Percentiles rank a stretch among this genome's conserved stretches.
phyloP scores from a whole-genome alignment of 371 early-diverging fungal species.

The Basidiobolus meristosporus region DNA sequence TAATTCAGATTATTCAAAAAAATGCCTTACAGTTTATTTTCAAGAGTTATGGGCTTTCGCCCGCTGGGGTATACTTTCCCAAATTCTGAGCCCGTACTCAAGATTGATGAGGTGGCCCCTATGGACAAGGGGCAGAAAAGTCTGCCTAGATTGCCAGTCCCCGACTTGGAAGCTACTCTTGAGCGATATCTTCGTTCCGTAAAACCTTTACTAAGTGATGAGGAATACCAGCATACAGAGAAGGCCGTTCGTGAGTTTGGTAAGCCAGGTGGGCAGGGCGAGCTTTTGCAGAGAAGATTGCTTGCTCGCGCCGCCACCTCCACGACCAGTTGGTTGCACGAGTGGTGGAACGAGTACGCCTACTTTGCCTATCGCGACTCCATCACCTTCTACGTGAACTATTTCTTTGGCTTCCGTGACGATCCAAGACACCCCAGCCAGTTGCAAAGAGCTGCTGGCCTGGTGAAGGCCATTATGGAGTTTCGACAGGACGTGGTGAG shows the following conservation, averaged over 20 bases:
- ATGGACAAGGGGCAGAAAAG: slow-evolving; percentile 24
- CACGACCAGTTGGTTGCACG: slow-evolving; percentile 29
- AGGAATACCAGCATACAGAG: slow-evolving; percentile 27
- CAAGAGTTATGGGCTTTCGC: too few relatives aligned
- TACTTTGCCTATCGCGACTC: slow-evolving; percentile 13
- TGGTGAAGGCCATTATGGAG: slow-evolving; percentile 25
- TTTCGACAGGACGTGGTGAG: slow-evolving; percentile 20
- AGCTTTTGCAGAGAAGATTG: slow-evolving; percentile 56
- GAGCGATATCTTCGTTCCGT: slow-evolving; percentile 48
- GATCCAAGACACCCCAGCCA: slow-evolving; percentile 28
- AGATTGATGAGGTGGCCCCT: slow-evolving; percentile 12
- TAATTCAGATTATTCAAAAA: too few relatives aligned
- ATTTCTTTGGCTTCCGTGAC: slow-evolving; percentile 8
- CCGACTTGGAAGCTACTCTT: slow-evolving; percentile 64
- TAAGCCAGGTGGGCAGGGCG: slow-evolving; percentile 39
- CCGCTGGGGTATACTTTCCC: too few relatives aligned
- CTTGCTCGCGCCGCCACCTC: slow-evolving; percentile 29
- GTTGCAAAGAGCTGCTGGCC: slow-evolving; percentile 20
- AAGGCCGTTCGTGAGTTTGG: slow-evolving; percentile 43
- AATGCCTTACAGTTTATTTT: too few relatives aligned
- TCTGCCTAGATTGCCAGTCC: slow-evolving; percentile 71
- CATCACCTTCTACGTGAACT: slow-evolving; percentile 10
- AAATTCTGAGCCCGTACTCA: too few relatives aligned
- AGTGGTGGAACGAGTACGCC: slow-evolving; percentile 22
- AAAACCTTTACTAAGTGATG: slow-evolving; percentile 35